Base-by-base conservation (phyloP, 805 yeast genomes). In the Starmerella stigmatis region DNA sequence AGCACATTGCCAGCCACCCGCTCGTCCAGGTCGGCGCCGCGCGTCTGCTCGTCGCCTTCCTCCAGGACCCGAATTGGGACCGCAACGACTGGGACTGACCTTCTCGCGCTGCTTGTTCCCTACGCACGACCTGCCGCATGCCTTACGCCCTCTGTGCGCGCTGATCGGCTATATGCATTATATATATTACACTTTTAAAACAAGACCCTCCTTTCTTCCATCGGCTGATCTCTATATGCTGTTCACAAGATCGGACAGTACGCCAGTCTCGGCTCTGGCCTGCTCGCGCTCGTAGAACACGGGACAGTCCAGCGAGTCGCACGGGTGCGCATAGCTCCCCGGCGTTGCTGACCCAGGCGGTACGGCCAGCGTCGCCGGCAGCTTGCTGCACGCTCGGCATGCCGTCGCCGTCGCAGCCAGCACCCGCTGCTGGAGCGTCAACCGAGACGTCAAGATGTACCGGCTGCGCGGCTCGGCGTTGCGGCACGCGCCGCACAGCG, bases 1-100 rank as follows among this genome's bases (percentile, higher is more conserved):
- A 63, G 51, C 60, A 76, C 15, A 94, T 88, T 16, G 92, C 94
- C 12, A 92, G 95, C 11, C 98, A 89, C 62, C 98, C 98, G 1
- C 65, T 89, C 50, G 65, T 89, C 48, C 97, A 92, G 64, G 82
- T 95, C 0, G 94, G 94, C 0, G 56, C 54, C 5, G 72, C 89
- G 17, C 76, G 77, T 54, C 77, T 80, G 0, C 71, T 88, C 51
- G 78, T 79, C 46, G 79, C 86, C 43, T 89, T 92, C 57, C 78
- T 92, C 44, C 96, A 89, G 63, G 88, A 84, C 57, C 94, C 85
- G 5, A 71, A 67, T 31, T 85, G 94, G 94, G 84, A 75, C 52
- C 68, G 69, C 54, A 39, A 45, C 15, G 47, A 45, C 11, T 53
- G 54, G 54, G 25, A 32, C 15, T 32, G 12, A 16, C 4, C 6